phyloP scores from a whole-genome alignment of 768 basidiomycete species.

The Wakefieldia striispora region DNA sequence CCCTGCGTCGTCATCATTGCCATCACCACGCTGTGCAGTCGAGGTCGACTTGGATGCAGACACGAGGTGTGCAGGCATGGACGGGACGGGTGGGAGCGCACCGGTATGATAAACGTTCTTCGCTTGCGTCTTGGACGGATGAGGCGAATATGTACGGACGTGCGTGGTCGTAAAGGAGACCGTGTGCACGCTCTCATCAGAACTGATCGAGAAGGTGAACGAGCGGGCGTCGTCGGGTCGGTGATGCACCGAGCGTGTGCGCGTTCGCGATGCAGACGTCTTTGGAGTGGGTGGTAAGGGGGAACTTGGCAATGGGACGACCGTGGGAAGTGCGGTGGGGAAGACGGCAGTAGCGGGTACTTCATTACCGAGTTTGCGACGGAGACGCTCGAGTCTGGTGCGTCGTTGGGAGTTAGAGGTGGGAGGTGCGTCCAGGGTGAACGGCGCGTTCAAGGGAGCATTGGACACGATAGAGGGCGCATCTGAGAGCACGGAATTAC shows the following conservation, averaged over 20 bases:
- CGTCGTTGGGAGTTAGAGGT: slow-evolving; percentile 39
- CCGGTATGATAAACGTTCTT: slow-evolving; percentile 19
- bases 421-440: slow-evolving; percentile 37
- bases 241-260: slow-evolving; percentile 5
- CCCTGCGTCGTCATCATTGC: slow-evolving; percentile 10
- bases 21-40: not conserved
- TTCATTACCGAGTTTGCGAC: slow-evolving; percentile 59
- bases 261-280: not conserved
- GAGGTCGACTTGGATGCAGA: not conserved
- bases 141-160: slow-evolving; percentile 17
- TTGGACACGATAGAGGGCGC: slow-evolving; percentile 18
- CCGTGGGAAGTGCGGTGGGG: slow-evolving; percentile 27
- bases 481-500: slow-evolving; percentile 23
- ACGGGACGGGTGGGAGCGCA: slow-evolving; percentile 25
- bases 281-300: not conserved
- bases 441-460: slow-evolving; percentile 12
- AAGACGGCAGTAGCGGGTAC: slow-evolving; percentile 65
- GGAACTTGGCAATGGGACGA: slow-evolving; percentile 1
- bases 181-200: slow-evolving; percentile 26
- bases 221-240: slow-evolving; percentile 22
- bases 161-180: slow-evolving; percentile 16
- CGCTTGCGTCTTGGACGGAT: not conserved
- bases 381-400: slow-evolving; percentile 62
- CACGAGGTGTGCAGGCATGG: slow-evolving; percentile 17
- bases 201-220: slow-evolving; percentile 26